Percentiles rank a stretch among this genome's conserved stretches.
Evolutionary conservation across 257 asterid species (phyloP).

Genomic region (Cynanchum wilfordii): DNA sequence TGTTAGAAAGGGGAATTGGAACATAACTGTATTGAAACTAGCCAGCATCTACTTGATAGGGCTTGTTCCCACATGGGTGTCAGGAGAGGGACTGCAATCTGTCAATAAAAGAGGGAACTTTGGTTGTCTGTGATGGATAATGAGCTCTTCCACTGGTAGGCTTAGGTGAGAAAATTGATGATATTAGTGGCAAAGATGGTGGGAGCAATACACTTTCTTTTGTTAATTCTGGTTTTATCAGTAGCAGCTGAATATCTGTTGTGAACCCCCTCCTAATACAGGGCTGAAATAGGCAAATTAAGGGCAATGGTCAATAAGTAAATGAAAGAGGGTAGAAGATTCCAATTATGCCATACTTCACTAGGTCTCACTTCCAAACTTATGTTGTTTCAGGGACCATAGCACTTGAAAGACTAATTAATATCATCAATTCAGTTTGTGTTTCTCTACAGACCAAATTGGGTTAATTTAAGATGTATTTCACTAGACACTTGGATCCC

Average conservation of each 20-base stretch:
- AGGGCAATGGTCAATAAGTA: neutral
- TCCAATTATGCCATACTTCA: neutral
- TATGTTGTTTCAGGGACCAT: neutral
- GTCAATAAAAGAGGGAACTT: neutral
- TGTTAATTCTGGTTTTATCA: neutral
- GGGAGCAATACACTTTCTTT: neutral
- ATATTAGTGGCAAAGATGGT: neutral
- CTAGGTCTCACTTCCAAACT: neutral
- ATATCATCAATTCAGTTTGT: neutral
- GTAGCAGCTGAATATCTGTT: neutral
- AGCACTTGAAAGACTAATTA: neutral
- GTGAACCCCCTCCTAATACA: neutral
- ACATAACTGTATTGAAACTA: neutral
- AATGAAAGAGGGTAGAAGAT: neutral
- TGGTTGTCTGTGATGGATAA: neutral
- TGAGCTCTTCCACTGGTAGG: neutral
- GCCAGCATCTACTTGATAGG: neutral
- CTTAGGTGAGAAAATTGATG: neutral
- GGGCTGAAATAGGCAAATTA: neutral
- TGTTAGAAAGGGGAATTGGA: neutral
- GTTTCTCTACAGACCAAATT: neutral
- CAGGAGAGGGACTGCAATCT: neutral
- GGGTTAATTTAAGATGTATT: neutral
- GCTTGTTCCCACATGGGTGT: neutral
- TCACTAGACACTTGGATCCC: neutral